These are phyloP conservation scores for Cetradonia linearis DNA, from an alignment of 495 filamentous ascomycete species.

Conservation along the genomic window DNA sequence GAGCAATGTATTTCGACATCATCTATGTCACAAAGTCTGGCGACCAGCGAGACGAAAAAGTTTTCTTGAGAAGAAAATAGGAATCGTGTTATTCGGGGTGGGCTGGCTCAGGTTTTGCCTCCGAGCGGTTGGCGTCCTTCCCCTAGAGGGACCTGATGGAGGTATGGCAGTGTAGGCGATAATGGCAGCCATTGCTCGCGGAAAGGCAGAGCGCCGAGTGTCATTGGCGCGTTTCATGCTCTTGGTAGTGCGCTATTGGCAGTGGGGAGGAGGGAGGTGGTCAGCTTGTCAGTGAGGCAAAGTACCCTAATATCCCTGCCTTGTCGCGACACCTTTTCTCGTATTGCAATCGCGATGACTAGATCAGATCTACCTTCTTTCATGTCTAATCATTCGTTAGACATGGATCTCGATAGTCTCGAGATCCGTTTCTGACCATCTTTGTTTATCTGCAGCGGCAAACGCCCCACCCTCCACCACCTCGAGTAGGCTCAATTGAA, in stretches of 20 bases:
- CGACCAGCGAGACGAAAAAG: background rate
- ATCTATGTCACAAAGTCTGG: background rate
- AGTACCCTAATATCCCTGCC: background rate
- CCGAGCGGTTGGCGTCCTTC: background rate
- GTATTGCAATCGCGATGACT: background rate
- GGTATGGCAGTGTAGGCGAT: slow-evolving; percentile 4
- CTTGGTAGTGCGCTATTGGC: background rate
- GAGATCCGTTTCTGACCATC: too few relatives aligned
- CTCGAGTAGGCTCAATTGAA: too few relatives aligned
- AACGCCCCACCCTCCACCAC: background rate
- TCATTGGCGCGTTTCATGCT: background rate
- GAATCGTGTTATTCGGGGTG: background rate
- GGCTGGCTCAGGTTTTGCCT: background rate
- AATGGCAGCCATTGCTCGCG: background rate
- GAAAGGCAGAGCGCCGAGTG: background rate
- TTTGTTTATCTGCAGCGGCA: background rate
- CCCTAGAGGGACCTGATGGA: background rate
- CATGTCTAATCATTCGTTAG: background rate
- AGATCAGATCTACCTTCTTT: background rate
- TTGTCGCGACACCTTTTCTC: background rate
- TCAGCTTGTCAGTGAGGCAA: background rate
- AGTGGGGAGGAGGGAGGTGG: background rate
- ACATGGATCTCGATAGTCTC: too few relatives aligned
- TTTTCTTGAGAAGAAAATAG: too few relatives aligned
- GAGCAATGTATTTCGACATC: background rate